Evolutionary conservation across 495 filamentous ascomycete genomes (phyloP), one percentile per base, ranked within the genome.

Genomic region (Pyronema omphalodes): DNA sequence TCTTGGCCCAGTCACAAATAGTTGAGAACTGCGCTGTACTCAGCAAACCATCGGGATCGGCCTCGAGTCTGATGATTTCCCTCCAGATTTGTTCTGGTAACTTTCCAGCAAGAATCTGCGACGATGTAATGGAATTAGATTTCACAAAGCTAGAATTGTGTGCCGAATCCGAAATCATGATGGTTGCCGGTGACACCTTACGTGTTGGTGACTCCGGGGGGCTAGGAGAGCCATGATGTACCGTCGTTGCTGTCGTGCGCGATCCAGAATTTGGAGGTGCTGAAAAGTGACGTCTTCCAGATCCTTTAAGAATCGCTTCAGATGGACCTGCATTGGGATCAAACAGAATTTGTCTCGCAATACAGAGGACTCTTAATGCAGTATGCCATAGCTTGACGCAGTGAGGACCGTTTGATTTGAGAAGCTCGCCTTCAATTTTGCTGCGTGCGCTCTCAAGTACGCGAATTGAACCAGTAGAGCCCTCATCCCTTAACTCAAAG

Each of bases 381-480:
- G 33, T 49, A 41, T 17, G 51, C 60, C 60, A 63, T 15, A 61
- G 43, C 11, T 55, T 39, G 8, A 63, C 37, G 43, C 52, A 51
- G 17, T 53, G 50, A 35, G 50, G 43, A 17, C 60, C 60, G 6
- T 51, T 57, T 2, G 58, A 51, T 37, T 61, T 63, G 23, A 63
- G 50, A 12, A 63, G 37, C 34, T 33, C 23, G 8, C 60, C 60
- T 41, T 63, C 59, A 9, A 63, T 63, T 43, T 63, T 63, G 34
- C 52, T 56, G 45, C 60, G 46, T 9, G 53, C 60, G 35, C 59
- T 48, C 44, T 63, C 60, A 23, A 63, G 55, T 29, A 62, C 60
- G n/a, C 35, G 36, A 14, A 17, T 33, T n/a, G 14, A 19, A 33
- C 11, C 9, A 12, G 50, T 11, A 52, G 37, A 6, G 35, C 3